Conservation (phyloP, 2,329 filamentous ascomycete genomes). For the Phoma sp. region DNA sequence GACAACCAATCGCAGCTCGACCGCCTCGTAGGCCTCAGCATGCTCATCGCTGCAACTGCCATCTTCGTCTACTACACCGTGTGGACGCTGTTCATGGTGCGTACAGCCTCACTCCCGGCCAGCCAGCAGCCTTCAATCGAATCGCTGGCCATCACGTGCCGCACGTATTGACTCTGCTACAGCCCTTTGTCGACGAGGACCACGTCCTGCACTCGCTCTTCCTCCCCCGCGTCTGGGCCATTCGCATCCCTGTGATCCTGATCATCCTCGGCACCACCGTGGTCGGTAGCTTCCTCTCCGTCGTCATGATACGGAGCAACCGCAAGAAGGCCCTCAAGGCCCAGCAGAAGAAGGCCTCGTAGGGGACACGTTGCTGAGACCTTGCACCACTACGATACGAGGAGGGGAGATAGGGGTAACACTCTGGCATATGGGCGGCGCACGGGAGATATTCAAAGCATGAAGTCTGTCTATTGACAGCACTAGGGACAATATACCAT, state of each 20-base stretch:
- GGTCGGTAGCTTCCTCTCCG: constrained; percentile 91
- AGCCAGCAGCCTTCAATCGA: neutral
- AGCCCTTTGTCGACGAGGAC: constrained; percentile 97
- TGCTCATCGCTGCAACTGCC: constrained; percentile 75
- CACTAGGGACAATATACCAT: constrained; percentile 10
- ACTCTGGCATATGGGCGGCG: constrained; percentile 19
- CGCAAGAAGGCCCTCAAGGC: constrained; percentile 97
- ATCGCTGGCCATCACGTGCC: neutral
- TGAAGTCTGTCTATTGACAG: neutral
- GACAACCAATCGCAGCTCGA: constrained; percentile 71
- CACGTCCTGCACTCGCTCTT: constrained; percentile 95
- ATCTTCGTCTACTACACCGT: constrained; percentile 93
- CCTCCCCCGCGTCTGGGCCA: constrained; percentile 96
- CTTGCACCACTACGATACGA: neutral
- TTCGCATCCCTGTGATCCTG: constrained; percentile 96
- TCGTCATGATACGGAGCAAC: constrained; percentile 99
- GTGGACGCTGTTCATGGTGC: constrained; percentile 97
- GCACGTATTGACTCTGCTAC: neutral
- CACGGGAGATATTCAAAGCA: constrained; percentile 2
- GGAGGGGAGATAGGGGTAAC: constrained; percentile 1
- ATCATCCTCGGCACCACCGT: constrained; percentile 90
- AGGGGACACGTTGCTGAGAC: constrained; percentile 15
- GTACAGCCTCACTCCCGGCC: neutral
- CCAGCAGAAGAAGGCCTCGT: constrained; percentile 81
- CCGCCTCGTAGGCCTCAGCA: constrained; percentile 78